Percentiles rank a stretch among this genome's conserved stretches.
Evolutionary conservation across 306 rosid species (phyloP).

Genomic region (Canavalia ensiformis): DNA sequence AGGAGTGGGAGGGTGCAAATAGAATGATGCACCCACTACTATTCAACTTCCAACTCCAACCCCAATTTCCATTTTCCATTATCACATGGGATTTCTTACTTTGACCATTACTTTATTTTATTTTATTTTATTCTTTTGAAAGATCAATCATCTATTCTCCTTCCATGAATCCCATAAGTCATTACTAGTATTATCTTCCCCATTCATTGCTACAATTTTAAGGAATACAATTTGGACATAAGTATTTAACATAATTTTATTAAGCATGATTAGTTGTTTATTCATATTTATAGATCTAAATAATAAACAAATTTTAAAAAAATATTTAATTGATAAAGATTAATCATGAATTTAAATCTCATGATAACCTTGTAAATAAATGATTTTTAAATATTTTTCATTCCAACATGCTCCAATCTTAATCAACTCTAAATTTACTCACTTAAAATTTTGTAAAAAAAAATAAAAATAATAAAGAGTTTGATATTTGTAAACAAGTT

Average conservation of each 20-base stretch:
- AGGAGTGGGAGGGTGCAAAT: conserved; percentile 41
- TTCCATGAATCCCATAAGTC: neutral
- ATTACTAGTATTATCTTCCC: neutral
- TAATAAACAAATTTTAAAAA: neutral
- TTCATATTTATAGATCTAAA: neutral
- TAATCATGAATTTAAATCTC: too few species aligned
- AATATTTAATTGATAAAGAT: too few species aligned
- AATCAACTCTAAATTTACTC: too few species aligned
- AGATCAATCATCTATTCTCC: conserved; percentile 9
- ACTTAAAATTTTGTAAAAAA: too few species aligned
- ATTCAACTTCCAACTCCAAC: neutral
- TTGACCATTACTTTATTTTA: conserved; percentile 15
- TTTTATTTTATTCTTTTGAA: neutral
- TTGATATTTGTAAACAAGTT: too few species aligned
- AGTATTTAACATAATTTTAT: neutral
- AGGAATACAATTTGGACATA: neutral
- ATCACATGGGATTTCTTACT: neutral
- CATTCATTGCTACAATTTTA: conserved; percentile 4
- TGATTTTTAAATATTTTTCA: too few species aligned
- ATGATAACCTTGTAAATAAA: too few species aligned
- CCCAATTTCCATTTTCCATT: conserved; percentile 16
- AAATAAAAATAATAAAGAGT: too few species aligned
- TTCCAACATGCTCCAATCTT: too few species aligned
- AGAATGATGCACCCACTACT: conserved; percentile 21
- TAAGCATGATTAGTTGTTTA: neutral